Evolutionary conservation across 164 flowering plant species (phyloP), one percentile per base, ranked within the genome.

Genomic region (Akebia trifoliata): DNA sequence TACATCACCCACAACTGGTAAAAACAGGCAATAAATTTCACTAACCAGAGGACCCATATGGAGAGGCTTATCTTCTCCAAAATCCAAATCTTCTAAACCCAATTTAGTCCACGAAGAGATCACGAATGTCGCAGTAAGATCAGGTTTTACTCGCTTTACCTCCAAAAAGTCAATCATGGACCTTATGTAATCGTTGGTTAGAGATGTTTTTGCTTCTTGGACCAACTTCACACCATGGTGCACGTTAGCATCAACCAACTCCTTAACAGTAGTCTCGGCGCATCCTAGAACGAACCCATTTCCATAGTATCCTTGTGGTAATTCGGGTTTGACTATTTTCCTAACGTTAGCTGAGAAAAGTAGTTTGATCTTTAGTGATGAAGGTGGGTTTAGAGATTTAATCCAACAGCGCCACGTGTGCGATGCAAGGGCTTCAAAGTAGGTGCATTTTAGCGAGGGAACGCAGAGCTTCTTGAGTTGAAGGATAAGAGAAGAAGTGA

Each of bases 361-460:
- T 15, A 92, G 95, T 66, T 89, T 92, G 20, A 82, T 83, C 2
- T 36, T 42, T 18, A 66, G 63, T 1, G 70, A 59, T 0, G 73
- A 67, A 1, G 79, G 66, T 21, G 75, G 68, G 46, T 62, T 74
- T 15, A 92, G 72, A 0, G 97, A 63, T 28, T 68, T 61, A 26
- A 77, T 84, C 98, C 98, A 92, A 2, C 77, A 71, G 2, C 87
- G 86, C 98, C 98, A 92, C 59, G 90, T 82, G 78, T 92, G 98
- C 1, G 87, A 54, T 0, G 98, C 96, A 0, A 92, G 72, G 15
- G 78, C 81, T 60, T 92, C 98, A 51, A 92, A 92, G 36, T 89
- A 70, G 64, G 96, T 89, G 82, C 93, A 85, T 70, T 86, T 86
- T 22, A 80, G 68, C 10, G 84, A 79, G 15, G 91, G 90, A 0